A percentile compares a stretch with the other conserved stretches of the same genome.
Conservation (phyloP, 371 early-diverging fungal genomes). For the Dentiscutata heterogama region DNA sequence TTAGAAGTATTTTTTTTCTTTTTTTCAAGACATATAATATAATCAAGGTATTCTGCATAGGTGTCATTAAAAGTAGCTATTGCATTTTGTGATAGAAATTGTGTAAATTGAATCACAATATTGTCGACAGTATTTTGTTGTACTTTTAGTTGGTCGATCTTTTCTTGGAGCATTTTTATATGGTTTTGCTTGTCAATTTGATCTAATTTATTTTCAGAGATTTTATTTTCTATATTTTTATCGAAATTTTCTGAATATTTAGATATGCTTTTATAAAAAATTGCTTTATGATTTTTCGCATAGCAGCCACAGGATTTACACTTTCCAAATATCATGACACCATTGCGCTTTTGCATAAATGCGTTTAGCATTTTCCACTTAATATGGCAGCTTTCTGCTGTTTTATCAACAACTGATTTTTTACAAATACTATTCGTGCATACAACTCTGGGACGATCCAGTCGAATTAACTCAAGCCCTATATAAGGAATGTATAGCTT, state of each 20-base stretch:
- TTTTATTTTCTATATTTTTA: conserved; percentile 44
- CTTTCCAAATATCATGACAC: not conserved
- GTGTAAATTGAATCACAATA: conserved; percentile 25
- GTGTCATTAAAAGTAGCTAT: conserved; percentile 39
- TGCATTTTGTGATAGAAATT: conserved; percentile 38
- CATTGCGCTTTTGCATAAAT: not conserved
- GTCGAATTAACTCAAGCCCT: conserved; percentile 45
- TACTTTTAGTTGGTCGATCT: not conserved
- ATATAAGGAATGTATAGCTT: conserved; percentile 45
- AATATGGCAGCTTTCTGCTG: not conserved
- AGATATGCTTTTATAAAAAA: conserved; percentile 45
- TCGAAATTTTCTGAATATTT: conserved; percentile 45
- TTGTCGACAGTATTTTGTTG: not conserved
- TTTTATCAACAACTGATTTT: no score
- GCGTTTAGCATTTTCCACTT: not conserved
- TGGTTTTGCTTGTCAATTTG: conserved; percentile 22
- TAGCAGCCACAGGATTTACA: conserved; percentile 41
- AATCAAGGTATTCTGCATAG: conserved; percentile 36
- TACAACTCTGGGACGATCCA: conserved; percentile 48
- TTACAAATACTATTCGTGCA: conserved; percentile 47
- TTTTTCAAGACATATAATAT: conserved; percentile 32
- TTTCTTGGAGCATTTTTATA: not conserved
- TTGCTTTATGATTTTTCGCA: conserved; percentile 51
- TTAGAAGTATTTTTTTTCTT: not conserved
- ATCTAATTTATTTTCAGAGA: conserved; percentile 45